phyloP scores from a whole-genome alignment of 805 yeast species.

The Pichia membranifaciens region DNA sequence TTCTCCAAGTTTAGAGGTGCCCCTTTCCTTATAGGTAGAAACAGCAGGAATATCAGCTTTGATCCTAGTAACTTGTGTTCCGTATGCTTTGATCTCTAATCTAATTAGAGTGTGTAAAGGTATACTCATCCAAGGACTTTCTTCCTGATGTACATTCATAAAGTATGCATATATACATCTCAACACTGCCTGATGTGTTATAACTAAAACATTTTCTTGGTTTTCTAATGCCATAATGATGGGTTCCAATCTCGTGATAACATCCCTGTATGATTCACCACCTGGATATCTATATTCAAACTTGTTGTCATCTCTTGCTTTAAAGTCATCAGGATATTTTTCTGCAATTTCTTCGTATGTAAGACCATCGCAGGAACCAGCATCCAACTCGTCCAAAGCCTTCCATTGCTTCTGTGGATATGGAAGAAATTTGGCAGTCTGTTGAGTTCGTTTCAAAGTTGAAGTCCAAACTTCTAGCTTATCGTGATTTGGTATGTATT shows the following conservation, averaged over 20 bases:
- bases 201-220: slow-evolving; percentile 90
- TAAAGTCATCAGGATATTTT: slow-evolving; percentile 87
- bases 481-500: slow-evolving; percentile 55
- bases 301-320: slow-evolving; percentile 92
- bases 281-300: slow-evolving; percentile 95
- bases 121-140: slow-evolving; percentile 98
- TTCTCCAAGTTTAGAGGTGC: slow-evolving; percentile 66
- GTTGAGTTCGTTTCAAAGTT: slow-evolving; percentile 84
- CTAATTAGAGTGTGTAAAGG: slow-evolving; percentile 93
- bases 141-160: slow-evolving; percentile 97
- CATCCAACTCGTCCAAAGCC: slow-evolving; percentile 94
- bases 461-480: slow-evolving; percentile 93
- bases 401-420: slow-evolving; percentile 89
- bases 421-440: slow-evolving; percentile 79
- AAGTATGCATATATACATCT: slow-evolving; percentile 96
- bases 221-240: slow-evolving; percentile 97
- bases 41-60: slow-evolving; percentile 98
- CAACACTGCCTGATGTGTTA: slow-evolving; percentile 95
- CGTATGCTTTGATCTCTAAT: slow-evolving; percentile 92
- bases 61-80: slow-evolving; percentile 79
- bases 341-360: slow-evolving; percentile 89
- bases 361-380: slow-evolving; percentile 96
- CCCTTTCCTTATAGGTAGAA: slow-evolving; percentile 91
- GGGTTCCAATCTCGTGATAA: slow-evolving; percentile 91
- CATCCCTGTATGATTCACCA: slow-evolving; percentile 95